Base-by-base conservation (phyloP, 148 eudicot genomes). In the Fagopyrum tataricum region DNA sequence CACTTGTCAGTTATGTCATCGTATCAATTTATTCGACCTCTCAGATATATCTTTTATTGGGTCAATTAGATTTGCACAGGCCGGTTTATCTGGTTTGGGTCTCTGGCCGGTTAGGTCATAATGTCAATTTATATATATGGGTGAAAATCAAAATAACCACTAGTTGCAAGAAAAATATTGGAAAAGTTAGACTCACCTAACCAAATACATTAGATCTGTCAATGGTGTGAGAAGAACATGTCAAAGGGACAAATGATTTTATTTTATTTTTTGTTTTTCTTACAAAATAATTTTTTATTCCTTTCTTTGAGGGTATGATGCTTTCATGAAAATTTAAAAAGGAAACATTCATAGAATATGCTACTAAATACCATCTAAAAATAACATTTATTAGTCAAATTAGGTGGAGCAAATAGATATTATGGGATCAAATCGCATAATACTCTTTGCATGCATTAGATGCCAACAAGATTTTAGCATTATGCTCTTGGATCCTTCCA, bases 301-400 rank as follows among this genome's bases (percentile, higher is more conserved):
- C 8, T 55, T 55, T 1, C 14, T 31, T 12, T 4, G 0, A 23
- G 14, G 66, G 13, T 13, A 62, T 20, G 37, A 31, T 12, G 67
- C 7, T 62, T 62, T 21, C 37, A 31, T 44, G 48, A 12, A 26
- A 61, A 31, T 26, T 61, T 26, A n/a, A 62, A 40, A 17, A 62
- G 17, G 8, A 62, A 31, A 62, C 69, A 64, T 64, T 37, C 69
- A 42, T 31, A 64, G 69, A 64, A 64, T 64, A 64, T 64, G 69
- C 69, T 64, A 64, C 12, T 23, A 37, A 18, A 9, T 37, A n/a
- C 69, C 10, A 31, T 7, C 69, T 14, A 37, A 31, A 13, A 31
- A 46, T 46, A 37, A 62, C 2, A 0, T 4, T 26, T 31, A 14
- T 62, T 61, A 24, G 26, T 40, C 14, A 61, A 61, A 21, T 58